Evolutionary conservation across 176 grass and related monocot genomes (phyloP).

Genomic region (Carex scoparia): DNA sequence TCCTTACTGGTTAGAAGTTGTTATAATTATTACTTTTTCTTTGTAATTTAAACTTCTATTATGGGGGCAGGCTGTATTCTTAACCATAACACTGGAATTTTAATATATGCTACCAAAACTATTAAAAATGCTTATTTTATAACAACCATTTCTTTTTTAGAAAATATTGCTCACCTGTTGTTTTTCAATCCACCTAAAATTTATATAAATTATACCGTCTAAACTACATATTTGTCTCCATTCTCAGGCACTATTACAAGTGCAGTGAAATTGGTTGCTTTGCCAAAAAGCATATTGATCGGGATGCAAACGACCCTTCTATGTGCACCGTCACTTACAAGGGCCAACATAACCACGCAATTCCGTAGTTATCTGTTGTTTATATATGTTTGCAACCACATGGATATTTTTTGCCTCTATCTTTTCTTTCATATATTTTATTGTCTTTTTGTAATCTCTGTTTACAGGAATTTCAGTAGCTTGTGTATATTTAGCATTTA

Average conservation of each 20-base stretch:
- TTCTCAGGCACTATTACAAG: background rate
- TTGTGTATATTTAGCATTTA: background rate
- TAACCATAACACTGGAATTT: background rate
- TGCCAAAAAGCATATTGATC: background rate
- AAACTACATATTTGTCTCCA: background rate
- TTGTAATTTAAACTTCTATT: background rate
- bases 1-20: background rate
- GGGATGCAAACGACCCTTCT: background rate
- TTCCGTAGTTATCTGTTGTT: background rate
- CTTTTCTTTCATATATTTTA: background rate
- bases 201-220: background rate
- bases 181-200: background rate
- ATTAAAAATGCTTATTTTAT: background rate
- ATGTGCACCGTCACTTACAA: background rate
- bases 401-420: background rate
- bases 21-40: background rate
- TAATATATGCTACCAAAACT: background rate
- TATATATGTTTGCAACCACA: background rate
- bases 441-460: background rate
- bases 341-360: background rate
- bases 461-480: background rate
- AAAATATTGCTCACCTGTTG: background rate
- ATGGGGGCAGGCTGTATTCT: background rate
- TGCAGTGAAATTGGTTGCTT: background rate
- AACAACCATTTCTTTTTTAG: background rate